Evolutionary conservation across 2,329 filamentous ascomycete species (phyloP).

Genomic region (Shiraia sp.): DNA sequence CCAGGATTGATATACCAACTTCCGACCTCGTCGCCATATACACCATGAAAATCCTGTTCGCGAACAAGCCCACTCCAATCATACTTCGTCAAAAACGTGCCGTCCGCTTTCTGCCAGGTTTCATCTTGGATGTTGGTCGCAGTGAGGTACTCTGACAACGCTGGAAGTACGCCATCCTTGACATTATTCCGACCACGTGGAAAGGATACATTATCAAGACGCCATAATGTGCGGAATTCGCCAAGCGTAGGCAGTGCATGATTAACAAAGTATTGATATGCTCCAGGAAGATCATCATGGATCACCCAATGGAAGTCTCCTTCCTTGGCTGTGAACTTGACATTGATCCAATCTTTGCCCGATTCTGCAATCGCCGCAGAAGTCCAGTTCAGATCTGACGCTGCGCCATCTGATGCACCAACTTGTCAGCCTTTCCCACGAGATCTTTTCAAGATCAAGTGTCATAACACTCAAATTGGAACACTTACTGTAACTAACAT

Average conservation of each 20-base stretch:
- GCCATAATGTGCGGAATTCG: constrained; percentile 56
- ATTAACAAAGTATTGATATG: constrained; percentile 62
- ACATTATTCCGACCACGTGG: constrained; percentile 51
- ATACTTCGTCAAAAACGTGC: constrained; percentile 59
- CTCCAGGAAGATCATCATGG: constrained; percentile 53
- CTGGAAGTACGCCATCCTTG: constrained; percentile 52
- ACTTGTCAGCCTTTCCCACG: constrained; percentile 4
- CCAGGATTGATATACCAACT: constrained; percentile 57
- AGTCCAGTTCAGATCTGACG: constrained; percentile 53
- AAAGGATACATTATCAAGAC: constrained; percentile 55
- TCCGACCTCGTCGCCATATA: constrained; percentile 55
- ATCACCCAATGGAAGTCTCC: constrained; percentile 60
- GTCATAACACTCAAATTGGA: background rate
- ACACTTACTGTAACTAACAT: constrained; percentile 50
- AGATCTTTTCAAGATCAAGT: background rate
- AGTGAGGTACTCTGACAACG: constrained; percentile 48
- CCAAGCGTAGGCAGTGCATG: constrained; percentile 53
- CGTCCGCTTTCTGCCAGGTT: constrained; percentile 55
- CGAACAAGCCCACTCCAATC: constrained; percentile 49
- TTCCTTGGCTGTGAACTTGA: constrained; percentile 52
- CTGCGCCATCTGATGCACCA: constrained; percentile 50
- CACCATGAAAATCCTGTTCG: constrained; percentile 53
- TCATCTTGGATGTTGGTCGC: constrained; percentile 59
- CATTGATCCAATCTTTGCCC: constrained; percentile 52
- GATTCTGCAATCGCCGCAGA: constrained; percentile 50